Base-by-base conservation (phyloP, 805 yeast genomes). In the Metschnikowia rubicola region DNA sequence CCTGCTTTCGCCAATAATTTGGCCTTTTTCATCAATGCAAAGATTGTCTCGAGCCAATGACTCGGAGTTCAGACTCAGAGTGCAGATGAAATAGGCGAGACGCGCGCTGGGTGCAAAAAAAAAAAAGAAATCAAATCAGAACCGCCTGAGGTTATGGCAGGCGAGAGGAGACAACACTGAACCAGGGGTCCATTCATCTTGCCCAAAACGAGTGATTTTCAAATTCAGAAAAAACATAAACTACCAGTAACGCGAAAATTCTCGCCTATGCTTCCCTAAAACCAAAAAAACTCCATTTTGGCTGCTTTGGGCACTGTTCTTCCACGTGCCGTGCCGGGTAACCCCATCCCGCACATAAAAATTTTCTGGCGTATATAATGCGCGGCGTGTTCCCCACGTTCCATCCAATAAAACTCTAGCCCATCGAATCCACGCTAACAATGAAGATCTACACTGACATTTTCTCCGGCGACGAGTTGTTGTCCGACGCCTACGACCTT, bases 401-500 rank as follows among this genome's bases (percentile, higher is more conserved):
- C 30, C 35, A 6, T 8, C 30, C 17, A 21, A 12, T 10, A n/a
- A 32, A n/a, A 7, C 35, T 32, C n/a, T 32, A 7, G n/a, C 15
- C 19, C 53, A 66, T 40, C 41, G 15, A 35, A 11, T 17, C 7
- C 17, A 35, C 26, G 26, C 26, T 28, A 35, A 41, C 30, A 33
- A 72, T 72, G 77, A 66, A 67, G 65, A 72, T 72, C 59, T 72
- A 53, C 69, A 61, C 65, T 43, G 99, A 92, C 79, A 75, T 90
- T 71, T 71, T 92, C 75, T 86, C 97, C 60, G 88, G 86, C 68
- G 99, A 92, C 80, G 99, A 92, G 82, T 78, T 87, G 65, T 79
- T 92, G 76, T 94, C 99, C 58, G 97, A 91, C 70, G 99, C 99
- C 68, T 94, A 91, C 83, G 96, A 88, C 74, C 68, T 81, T 72